These are phyloP conservation scores for Pachyrhizus erosus DNA, from an alignment of 306 rosid genomes.

Conservation along the genomic window DNA sequence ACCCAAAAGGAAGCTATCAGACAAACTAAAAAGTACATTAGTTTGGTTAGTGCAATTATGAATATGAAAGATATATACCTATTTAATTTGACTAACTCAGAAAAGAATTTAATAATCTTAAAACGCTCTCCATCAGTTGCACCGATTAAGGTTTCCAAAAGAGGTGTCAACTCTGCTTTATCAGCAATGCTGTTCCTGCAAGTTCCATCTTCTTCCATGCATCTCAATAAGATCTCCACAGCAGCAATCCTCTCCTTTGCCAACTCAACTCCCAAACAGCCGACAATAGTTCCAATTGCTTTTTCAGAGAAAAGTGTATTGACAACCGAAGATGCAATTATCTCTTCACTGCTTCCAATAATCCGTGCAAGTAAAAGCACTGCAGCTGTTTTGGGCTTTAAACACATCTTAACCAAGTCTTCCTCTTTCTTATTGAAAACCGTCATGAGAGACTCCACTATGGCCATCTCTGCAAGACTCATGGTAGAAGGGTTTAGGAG, in stretches of 20 bases:
- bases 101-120: conserved; percentile 67
- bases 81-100: conserved; percentile 78
- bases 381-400: conserved; percentile 77
- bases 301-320: conserved; percentile 55
- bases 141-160: conserved; percentile 68
- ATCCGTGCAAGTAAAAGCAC: conserved; percentile 71
- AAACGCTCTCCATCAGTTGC: conserved; percentile 67
- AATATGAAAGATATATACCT: conserved; percentile 53
- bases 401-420: conserved; percentile 62
- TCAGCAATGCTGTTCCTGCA: conserved; percentile 81
- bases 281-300: conserved; percentile 55
- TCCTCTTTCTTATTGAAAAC: conserved; percentile 64
- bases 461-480: conserved; percentile 61
- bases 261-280: conserved; percentile 68
- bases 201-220: conserved; percentile 80
- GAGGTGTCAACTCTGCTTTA: conserved; percentile 68
- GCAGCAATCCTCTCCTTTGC: conserved; percentile 81
- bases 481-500: conserved; percentile 57
- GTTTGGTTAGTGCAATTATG: conserved; percentile 23
- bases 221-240: conserved; percentile 70
- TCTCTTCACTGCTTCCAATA: conserved; percentile 61
- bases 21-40: conserved; percentile 17
- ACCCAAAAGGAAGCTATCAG: conserved; percentile 32
- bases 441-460: conserved; percentile 59
- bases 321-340: conserved; percentile 51